Base-by-base conservation (phyloP, 345 rosid genomes). In the Populus simonii region DNA sequence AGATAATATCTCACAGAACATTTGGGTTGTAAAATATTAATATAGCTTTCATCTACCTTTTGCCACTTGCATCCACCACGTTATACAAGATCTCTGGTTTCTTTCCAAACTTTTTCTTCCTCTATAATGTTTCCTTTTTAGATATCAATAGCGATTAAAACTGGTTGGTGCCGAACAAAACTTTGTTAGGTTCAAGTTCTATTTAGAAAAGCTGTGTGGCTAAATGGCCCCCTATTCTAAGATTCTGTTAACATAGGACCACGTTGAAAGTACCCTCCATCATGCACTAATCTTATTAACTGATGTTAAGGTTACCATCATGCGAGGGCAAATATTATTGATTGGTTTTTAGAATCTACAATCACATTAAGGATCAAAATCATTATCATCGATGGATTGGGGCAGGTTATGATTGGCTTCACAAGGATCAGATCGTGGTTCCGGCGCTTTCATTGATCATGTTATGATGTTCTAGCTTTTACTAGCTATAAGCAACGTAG, bases 101-200 rank as follows among this genome's bases (percentile, higher is more conserved):
- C 25, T 41, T 18, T 53, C 53, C 6, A 27, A 23, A 33, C 2
- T 2, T 31, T 47, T 51, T 29, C 18, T 70, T 25, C 43, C 38
- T 57, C 61, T 70, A 25, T 68, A 13, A 8, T 71, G 55, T 76
- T 53, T 20, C 77, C 18, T 71, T 65, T 27, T 27, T 31, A 17
- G 53, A 66, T 65, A 53, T 74, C 63, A 68, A 41, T 65, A 25
- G 57, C 36, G 71, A 72, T 74, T 61, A 41, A 51, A 76, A 35
- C n/a, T 57, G 70, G 68, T 39, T 72, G 83, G 82, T 83, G 82
- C 78, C 47, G 13, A 77, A 74, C 77, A 79, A 79, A 83, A 83
- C 80, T 76, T 45, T 36, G 66, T 11, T 55, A 43, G 80, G 29
- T n/a, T n/a, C 9, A n/a, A 55, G 74, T 75, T 36, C 45, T 41